These are phyloP conservation scores for Musa itinerans DNA, from an alignment of 176 grass and related monocot genomes.

Conservation along the genomic window DNA sequence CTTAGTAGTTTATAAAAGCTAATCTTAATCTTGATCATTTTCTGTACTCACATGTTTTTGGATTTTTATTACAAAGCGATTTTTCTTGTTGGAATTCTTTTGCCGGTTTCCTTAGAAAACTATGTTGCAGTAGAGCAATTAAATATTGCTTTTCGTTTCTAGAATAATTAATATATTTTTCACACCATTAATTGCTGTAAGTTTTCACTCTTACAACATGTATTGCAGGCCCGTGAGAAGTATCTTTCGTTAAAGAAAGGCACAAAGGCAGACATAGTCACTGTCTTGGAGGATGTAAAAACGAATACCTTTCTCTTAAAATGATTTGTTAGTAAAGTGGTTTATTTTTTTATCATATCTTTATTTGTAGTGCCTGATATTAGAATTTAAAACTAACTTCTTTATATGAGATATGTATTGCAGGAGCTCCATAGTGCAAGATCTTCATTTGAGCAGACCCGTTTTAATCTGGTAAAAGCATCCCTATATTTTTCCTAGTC, in stretches of 20 bases:
- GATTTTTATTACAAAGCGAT: neutral
- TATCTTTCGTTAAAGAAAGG: conserved; percentile 94
- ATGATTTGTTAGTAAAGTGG: neutral
- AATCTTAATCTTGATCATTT: neutral
- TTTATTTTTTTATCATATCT: neutral
- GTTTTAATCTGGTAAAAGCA: conserved; percentile 70
- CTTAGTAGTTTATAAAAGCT: neutral
- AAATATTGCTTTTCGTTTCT: neutral
- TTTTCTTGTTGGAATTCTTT: neutral
- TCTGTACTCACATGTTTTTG: neutral
- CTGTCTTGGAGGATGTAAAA: conserved; percentile 83
- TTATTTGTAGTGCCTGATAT: neutral
- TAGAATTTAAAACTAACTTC: conserved; percentile 22
- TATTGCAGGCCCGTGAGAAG: conserved; percentile 66
- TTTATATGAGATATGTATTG: conserved; percentile 5
- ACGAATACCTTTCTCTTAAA: conserved; percentile 24
- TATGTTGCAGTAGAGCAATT: neutral
- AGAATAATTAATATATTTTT: neutral
- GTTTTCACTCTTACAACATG: neutral
- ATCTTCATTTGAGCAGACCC: conserved; percentile 98
- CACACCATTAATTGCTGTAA: conserved; percentile 1
- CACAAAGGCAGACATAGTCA: conserved; percentile 68
- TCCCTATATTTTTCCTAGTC: neutral
- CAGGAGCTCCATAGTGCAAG: conserved; percentile 90
- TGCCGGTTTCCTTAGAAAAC: too few species aligned